A percentile compares a stretch with the other conserved stretches of the same genome.
Conservation (phyloP, 495 filamentous ascomycete species). For the Immersiella caudata region DNA sequence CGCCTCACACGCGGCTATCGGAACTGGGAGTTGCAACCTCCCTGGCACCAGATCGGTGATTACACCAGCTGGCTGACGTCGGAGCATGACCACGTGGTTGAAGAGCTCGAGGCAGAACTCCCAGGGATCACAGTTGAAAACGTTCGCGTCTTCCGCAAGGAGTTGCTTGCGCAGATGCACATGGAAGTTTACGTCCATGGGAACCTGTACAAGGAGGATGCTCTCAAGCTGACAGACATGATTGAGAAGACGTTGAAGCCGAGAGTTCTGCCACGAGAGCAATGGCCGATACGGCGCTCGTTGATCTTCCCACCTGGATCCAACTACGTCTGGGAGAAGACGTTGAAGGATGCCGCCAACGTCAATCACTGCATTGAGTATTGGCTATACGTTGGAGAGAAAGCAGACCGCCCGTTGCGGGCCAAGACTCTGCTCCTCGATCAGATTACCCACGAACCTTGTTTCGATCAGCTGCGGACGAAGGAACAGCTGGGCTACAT, state of each 20-base stretch:
- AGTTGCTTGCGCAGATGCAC: slow-evolving; percentile 79
- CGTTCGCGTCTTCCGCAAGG: slow-evolving; percentile 75
- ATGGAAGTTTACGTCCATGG: slow-evolving; percentile 89
- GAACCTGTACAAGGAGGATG: slow-evolving; percentile 96
- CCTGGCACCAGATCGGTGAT: slow-evolving; percentile 88
- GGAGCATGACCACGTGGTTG: slow-evolving; percentile 77
- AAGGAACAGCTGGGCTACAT: slow-evolving; percentile 98
- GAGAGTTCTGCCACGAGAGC: slow-evolving; percentile 69
- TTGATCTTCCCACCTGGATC: slow-evolving; percentile 76
- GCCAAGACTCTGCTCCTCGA: slow-evolving; percentile 81
- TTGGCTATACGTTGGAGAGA: slow-evolving; percentile 76
- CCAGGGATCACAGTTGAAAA: slow-evolving; percentile 72
- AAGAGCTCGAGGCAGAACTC: slow-evolving; percentile 79
- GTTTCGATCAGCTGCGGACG: slow-evolving; percentile 90
- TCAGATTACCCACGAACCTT: slow-evolving; percentile 92
- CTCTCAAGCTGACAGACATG: slow-evolving; percentile 79
- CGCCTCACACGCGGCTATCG: slow-evolving; percentile 70
- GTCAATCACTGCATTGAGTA: slow-evolving; percentile 98
- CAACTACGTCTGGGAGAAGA: slow-evolving; percentile 80
- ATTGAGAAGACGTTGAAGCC: slow-evolving; percentile 80
- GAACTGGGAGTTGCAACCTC: slow-evolving; percentile 85
- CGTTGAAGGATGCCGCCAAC: slow-evolving; percentile 84
- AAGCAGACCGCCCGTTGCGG: slow-evolving; percentile 64
- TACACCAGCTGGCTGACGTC: slow-evolving; percentile 77
- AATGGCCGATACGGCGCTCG: slow-evolving; percentile 79